Base-by-base conservation (phyloP, 768 basidiomycete genomes). In the Trametes cubensis region DNA sequence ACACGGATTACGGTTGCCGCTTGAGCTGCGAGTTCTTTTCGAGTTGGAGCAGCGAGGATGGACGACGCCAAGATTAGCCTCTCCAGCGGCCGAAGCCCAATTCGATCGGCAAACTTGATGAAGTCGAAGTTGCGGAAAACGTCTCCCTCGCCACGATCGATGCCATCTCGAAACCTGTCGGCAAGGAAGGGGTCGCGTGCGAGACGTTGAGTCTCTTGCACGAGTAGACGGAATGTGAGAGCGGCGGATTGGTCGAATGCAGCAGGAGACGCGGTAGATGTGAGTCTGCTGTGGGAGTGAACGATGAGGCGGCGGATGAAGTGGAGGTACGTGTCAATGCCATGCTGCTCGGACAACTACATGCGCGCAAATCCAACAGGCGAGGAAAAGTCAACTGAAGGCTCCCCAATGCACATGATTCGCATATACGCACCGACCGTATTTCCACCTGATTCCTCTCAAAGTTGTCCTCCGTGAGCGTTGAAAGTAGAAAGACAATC, bases 401-500 rank as follows among this genome's bases (percentile, higher is more conserved):
- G 52, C 10, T 10, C n/a, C 38, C 4, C 17, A 18, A 45, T 20
- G 21, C 21, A 25, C 40, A 23, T 7, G 6, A 6, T 23, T 30
- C 44, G 49, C 41, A 57, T 47, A 51, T 28, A 82, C 94, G 69
- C 73, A 98, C 96, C 60, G 92, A 93, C 72, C 94, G 89, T 70
- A 99, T 97, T 80, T 99, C 95, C 59, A 86, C 79, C 73, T 95
- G 89, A 77, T 97, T 94, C 73, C 92, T 86, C 73, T 93, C 92
- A 74, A 94, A 99, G 77, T 94, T 95, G 70, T 98, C 96, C 78
- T 98, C 96, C 61, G 93, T 94, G 64, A 98, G 85, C 26, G 94
- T 98, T 28, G 93, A 94, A 67, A 99, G 84, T 61, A 98, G 83
- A 78, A 99, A 98, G 67, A 96, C 95, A 73, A 99, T 95, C 82